Base-by-base conservation (phyloP, 768 basidiomycete species). In the Leccinum barrowsii region DNA sequence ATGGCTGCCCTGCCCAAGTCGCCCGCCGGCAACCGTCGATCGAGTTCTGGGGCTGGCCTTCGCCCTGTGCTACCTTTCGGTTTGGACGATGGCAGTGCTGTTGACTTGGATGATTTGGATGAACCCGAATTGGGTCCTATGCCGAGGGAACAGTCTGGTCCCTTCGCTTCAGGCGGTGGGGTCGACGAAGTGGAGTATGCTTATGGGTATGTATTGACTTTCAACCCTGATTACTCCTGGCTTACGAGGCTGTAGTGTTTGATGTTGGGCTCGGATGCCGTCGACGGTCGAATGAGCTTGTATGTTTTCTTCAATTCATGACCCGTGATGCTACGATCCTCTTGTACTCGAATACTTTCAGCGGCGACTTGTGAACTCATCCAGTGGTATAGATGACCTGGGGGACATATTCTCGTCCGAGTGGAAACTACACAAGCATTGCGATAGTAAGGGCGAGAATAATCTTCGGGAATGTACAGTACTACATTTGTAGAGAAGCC, bases 1-100 rank as follows among this genome's bases (percentile, higher is more conserved):
- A 90, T 98, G 85, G 90, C 91, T 12, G 89, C 93, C 8, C 78
- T 98, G 50, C 91, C 94, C 0, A 94, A 94, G 71, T 95, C 93
- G 0, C 94, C 94, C 17, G 89, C 89, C 15, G 87, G 89, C 46
- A 78, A 80, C 50, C 82, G 94, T 24, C 83, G 94, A 24, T 90
- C 91, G 34, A 92, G 90, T 60, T 89, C 92, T 6, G 92, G 92
- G 34, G 82, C 83, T 26, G 86, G 92, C 13, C 81, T 98, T 50
- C 85, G 94, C 34, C 94, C 95, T 13, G 86, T 97, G 46, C 70
- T 85, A 76, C 77, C 90, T 70, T 83, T 84, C 65, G 90, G 86
- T 24, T 77, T 94, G 56, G 89, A 93, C 67, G 88, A 89, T 63
- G 83, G 78, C 44, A 86, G 84, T 67, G 88, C 89, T 22, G 74